Evolutionary conservation across 148 eudicot genomes (phyloP).

Genomic region (Cornus florida): DNA sequence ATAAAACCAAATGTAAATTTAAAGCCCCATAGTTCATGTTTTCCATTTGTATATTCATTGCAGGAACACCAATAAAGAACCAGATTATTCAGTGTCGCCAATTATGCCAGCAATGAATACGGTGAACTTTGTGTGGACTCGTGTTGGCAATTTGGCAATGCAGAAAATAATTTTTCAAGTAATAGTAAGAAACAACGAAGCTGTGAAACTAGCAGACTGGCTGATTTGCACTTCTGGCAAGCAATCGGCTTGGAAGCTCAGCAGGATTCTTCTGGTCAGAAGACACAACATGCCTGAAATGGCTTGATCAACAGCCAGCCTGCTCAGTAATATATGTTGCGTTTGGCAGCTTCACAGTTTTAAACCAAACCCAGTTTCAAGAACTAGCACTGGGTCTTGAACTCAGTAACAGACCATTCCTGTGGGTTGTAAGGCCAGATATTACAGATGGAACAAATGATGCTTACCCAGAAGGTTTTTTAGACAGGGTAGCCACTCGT

Average conservation of each 20-base stretch:
- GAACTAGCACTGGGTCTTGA: slow-evolving; percentile 20
- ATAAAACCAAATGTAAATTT: no score
- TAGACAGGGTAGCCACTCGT: slow-evolving; percentile 11
- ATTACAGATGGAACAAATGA: not conserved
- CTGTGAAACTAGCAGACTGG: slow-evolving; percentile 5
- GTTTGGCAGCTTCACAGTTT: slow-evolving; percentile 17
- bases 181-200: not conserved
- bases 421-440: slow-evolving; percentile 22
- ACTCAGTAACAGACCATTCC: slow-evolving; percentile 11
- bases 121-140: slow-evolving; percentile 9
- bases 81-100: slow-evolving; percentile 22
- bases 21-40: not conserved
- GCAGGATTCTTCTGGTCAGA: slow-evolving; percentile 17
- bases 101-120: slow-evolving; percentile 24
- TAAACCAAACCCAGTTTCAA: slow-evolving; percentile 14
- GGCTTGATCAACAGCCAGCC: slow-evolving; percentile 16
- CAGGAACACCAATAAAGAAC: slow-evolving; percentile 17
- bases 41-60: not conserved
- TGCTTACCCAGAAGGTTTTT: slow-evolving; percentile 13
- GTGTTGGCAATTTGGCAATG: not conserved
- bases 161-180: slow-evolving; percentile 10
- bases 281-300: slow-evolving; percentile 20
- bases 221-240: slow-evolving; percentile 21
- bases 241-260: slow-evolving; percentile 12
- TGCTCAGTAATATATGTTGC: slow-evolving; percentile 15